Base-by-base conservation (phyloP, 306 rosid genomes). In the Lupinus albus region DNA sequence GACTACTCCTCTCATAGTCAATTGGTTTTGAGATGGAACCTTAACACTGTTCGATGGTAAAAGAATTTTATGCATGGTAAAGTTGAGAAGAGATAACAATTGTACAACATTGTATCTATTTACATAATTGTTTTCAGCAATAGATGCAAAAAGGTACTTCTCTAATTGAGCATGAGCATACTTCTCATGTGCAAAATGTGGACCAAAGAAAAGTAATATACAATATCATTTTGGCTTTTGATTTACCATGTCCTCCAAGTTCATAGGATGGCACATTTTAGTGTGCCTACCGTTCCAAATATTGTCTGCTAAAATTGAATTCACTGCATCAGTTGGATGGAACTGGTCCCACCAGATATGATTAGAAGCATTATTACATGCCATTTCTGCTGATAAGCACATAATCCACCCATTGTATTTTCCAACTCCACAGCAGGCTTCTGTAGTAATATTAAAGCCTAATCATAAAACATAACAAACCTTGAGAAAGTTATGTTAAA, bases 311-410 rank as follows among this genome's bases (percentile, higher is more conserved):
- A 92, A 82, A 66, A 92, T 89, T n/a, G 82, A 80, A 68, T 92
- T 92, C 68, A 89, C 96, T 4, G 81, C 81, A 76, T 84, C 89
- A n/a, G 91, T 89, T 68, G 98, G 98, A 78, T 89, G 98, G 66
- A 89, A 89, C 76, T 92, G 95, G 69, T 89, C 96, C 97, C 95
- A 93, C 97, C 98, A 93, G 64, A 93, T 80, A 70, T 93, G 77
- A 55, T 69, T 77, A 55, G 95, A 87, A 74, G 97, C 96, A 72
- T 86, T 65, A 36, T 44, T 69, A 66, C 98, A 89, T 20, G 95
- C 97, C 96, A 92, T 92, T 60, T 84, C 81, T 0, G 88, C 82
- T 8, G 93, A 74, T 36, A 86, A 60, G 76, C 98, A 93, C 88
- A 84, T 81, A 59, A 93, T 67, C 90, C 90, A 89, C 13, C 98